Base-by-base conservation (phyloP, 2,329 filamentous ascomycete species). In the Fusarium proliferatum region DNA sequence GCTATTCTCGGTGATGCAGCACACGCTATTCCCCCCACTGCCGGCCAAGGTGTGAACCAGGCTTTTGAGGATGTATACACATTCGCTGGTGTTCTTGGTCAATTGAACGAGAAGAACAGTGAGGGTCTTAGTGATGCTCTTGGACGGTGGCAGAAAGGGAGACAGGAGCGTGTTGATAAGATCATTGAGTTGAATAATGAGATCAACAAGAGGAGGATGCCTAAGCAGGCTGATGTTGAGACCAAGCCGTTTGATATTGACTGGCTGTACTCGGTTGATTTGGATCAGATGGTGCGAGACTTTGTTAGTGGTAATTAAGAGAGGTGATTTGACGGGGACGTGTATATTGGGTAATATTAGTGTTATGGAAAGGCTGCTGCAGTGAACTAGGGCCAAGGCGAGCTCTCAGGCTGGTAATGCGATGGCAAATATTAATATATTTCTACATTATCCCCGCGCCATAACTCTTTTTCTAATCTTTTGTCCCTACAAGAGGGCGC, bases 11-110 rank as follows among this genome's bases (percentile, higher is more conserved):
- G 86, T 1, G 86, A 87, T 36, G 84, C 84, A 9, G 86, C 85
- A 2, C 85, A 88, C 58, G 86, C 84, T 1, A 84, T 88, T 19
- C 85, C 85, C 0, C 86, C 85, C 0, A 83, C 83, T 0, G 83
- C 85, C 0, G 85, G 86, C 0, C 86, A 87, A 66, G 84, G 86
- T 0, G 80, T 83, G 2, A 86, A 86, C 61, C 84, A 86, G 52
- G 85, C 85, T 0, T 84, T 86, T 39, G 87, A 89, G 67, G 87
- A 89, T 65, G 83, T 85, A 2, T 85, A 84, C 59, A 83, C 81
- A 0, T 81, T 88, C 30, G 82, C 85, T 5, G 75, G 85, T 6
- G 71, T 88, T 1, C 61, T 84, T 48, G 17, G 76, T 55, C 33
- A 70, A 38, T 16, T 77, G 65, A n/a, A 74, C 81, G 52, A 72